Base-by-base conservation (phyloP, 768 basidiomycete genomes). In the Mycena maculata region DNA sequence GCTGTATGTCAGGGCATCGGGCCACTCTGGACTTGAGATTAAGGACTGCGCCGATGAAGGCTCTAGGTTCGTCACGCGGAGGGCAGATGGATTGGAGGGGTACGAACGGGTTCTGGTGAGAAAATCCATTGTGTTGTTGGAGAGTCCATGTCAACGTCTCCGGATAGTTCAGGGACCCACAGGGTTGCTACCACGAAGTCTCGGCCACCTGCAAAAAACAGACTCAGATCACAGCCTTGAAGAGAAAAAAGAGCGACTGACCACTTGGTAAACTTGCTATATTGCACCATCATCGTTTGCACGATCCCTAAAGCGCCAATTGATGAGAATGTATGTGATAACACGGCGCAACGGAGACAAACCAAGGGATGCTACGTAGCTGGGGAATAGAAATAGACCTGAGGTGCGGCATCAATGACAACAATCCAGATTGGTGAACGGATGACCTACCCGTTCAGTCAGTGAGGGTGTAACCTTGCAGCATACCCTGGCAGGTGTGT, bases 381-480 rank as follows among this genome's bases (percentile, higher is more conserved):
- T 91, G 2, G 95, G 94, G 87, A n/a, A n/a, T n/a, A n/a, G n/a
- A n/a, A 97, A 94, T 36, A 96, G 82, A 15, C 52, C 52, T 53
- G 36, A 16, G 13, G 12, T 11, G 22, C 8, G 36, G 22, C 31
- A 9, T 53, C 11, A 22, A 22, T 18, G 22, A n/a, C n/a, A n/a
- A 4, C 31, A 20, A 5, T 16, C 11, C 16, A 3, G 7, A 38
- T 36, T 12, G 33, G 27, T 20, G 22, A 9, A 20, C 36, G n/a
- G n/a, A 33, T 3, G 31, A 15, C 52, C 30, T 42, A 28, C 88
- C 94, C 0, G 90, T 92, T 42, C 91, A 84, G 12, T 95, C 95
- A 0, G 95, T 96, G 49, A 98, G 86, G 8, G 94, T 95, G 78
- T 96, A 96, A 3, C 95, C 95, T 78, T 98, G 93, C 15, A 96